A percentile compares a stretch with the other conserved stretches of the same genome.
Evolutionary conservation across 768 basidiomycete species (phyloP).

Genomic region (Coprinellus micaceus): DNA sequence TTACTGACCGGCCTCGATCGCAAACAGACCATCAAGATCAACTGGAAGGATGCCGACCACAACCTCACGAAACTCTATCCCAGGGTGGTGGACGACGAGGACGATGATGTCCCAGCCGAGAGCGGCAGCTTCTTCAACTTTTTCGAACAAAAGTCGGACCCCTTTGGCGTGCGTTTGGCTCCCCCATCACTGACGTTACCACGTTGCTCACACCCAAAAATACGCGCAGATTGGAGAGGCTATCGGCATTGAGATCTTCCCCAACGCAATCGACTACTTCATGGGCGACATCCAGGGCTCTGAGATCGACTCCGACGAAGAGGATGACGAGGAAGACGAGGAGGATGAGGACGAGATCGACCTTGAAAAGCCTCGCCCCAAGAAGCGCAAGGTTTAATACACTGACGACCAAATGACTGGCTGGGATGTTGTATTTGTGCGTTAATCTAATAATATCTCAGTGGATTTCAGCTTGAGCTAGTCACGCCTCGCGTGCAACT

Average conservation of each 20-base stretch:
- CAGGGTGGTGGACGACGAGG: conserved; percentile 56
- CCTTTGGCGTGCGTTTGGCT: conserved; percentile 56
- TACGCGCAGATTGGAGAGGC: conserved; percentile 57
- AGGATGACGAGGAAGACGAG: conserved; percentile 66
- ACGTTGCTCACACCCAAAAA: neutral
- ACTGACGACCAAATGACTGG: too few relatives aligned
- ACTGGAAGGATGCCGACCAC: conserved; percentile 78
- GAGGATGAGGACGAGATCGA: conserved; percentile 86
- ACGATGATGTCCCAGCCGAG: conserved; percentile 60
- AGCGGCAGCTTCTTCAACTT: conserved; percentile 87
- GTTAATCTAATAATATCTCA: neutral
- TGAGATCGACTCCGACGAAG: conserved; percentile 62
- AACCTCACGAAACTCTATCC: conserved; percentile 80
- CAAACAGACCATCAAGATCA: conserved; percentile 58
- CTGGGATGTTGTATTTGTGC: neutral
- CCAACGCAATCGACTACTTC: conserved; percentile 80
- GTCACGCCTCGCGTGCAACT: neutral
- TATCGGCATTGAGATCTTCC: conserved; percentile 77
- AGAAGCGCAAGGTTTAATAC: conserved; percentile 65
- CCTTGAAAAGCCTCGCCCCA: conserved; percentile 75
- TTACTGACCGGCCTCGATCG: conserved; percentile 4
- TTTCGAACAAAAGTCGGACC: conserved; percentile 65
- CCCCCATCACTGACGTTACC: neutral
- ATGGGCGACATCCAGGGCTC: conserved; percentile 55
- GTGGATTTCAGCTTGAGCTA: neutral